Evolutionary conservation across 805 yeast genomes (phyloP).

Genomic region (Sugiyamaella valdiviana): DNA sequence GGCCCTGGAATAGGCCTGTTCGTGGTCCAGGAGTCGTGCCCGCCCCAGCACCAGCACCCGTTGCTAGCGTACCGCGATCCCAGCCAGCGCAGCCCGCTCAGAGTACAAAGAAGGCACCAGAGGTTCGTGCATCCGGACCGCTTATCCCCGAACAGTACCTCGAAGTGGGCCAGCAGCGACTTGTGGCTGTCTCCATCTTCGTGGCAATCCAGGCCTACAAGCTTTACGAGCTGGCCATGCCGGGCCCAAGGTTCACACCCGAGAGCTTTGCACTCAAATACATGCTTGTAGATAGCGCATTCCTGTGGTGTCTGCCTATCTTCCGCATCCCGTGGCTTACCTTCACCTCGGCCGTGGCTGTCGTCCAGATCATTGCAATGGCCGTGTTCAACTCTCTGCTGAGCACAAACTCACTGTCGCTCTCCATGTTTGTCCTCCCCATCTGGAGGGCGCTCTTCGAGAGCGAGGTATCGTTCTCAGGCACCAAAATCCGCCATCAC

Average conservation of each 20-base stretch:
- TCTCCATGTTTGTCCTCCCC: conserved; percentile 19
- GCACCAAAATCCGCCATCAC: conserved; percentile 25
- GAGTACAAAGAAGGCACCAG: neutral
- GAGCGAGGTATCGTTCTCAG: conserved; percentile 32
- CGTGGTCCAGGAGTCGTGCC: neutral
- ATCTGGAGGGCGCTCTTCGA: conserved; percentile 25
- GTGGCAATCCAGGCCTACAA: conserved; percentile 81
- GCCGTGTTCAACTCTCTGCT: conserved; percentile 49
- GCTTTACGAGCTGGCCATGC: conserved; percentile 57
- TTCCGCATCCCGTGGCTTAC: conserved; percentile 70
- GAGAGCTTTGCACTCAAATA: conserved; percentile 61
- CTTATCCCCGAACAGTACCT: conserved; percentile 56
- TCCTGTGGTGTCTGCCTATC: conserved; percentile 63
- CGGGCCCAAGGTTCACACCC: conserved; percentile 36
- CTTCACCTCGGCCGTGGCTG: conserved; percentile 52
- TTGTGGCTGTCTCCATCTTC: conserved; percentile 59
- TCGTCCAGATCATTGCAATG: conserved; percentile 42
- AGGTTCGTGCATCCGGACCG: conserved; percentile 20
- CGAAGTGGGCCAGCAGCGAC: conserved; percentile 72
- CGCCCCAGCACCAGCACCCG: neutral
- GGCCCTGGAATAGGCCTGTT: conserved; percentile 3
- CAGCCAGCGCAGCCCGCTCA: neutral
- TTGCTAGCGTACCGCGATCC: neutral
- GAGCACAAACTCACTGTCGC: conserved; percentile 33
- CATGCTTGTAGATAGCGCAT: conserved; percentile 62